phyloP scores from a whole-genome alignment of 192 early-diverging fungal genomes.

The Coemansia sp. region DNA sequence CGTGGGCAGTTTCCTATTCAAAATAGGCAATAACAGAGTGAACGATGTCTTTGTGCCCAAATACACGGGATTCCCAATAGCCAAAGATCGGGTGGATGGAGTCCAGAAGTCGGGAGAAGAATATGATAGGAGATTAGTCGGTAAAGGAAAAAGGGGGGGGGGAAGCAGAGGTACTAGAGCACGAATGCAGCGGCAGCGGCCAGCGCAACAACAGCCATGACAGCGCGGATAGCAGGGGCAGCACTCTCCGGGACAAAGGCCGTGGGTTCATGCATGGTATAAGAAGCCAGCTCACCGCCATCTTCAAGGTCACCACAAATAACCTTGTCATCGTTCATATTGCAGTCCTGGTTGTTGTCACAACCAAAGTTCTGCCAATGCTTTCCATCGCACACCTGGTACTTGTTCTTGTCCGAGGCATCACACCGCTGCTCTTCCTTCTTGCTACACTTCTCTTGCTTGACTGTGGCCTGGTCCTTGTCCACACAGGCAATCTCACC shows the following conservation, averaged over 20 bases:
- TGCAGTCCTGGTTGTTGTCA: conserved; percentile 6
- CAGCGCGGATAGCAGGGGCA: background rate
- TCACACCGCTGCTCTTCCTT: conserved; percentile 32
- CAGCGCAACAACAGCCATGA: conserved; percentile 8
- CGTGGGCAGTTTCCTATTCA: no score
- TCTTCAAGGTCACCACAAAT: conserved; percentile 9
- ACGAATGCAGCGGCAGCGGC: conserved; percentile 7
- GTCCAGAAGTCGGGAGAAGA: background rate
- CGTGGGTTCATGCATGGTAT: conserved; percentile 18
- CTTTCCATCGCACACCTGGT: conserved; percentile 40
- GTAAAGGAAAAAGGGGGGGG: background rate
- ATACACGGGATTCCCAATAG: no score
- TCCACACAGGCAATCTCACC: conserved; percentile 25
- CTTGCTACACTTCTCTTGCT: conserved; percentile 17
- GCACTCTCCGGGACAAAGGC: conserved; percentile 27
- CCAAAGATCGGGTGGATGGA: background rate
- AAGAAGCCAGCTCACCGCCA: conserved; percentile 1
- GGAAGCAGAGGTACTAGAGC: background rate
- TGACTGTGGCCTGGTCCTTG: conserved; percentile 21
- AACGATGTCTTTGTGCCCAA: no score
- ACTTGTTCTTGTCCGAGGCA: conserved; percentile 11
- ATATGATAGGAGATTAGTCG: background rate
- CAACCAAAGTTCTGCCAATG: conserved; percentile 24
- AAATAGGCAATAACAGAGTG: no score
- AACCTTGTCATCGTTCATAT: conserved; percentile 14